Conservation (phyloP, 768 basidiomycete species). For the Phanerochaete carnosa region DNA sequence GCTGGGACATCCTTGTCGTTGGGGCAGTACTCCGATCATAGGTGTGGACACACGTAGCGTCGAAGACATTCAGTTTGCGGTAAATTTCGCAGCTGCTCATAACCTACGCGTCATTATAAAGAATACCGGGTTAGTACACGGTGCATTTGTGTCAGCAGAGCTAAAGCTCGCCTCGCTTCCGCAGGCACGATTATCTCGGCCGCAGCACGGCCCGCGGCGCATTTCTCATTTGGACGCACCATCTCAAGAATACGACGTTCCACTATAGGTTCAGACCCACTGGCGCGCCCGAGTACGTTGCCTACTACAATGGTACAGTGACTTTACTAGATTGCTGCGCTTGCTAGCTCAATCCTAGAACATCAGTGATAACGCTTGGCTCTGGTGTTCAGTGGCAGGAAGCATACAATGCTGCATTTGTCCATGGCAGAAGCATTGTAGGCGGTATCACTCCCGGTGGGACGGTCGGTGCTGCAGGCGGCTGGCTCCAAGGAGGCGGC, state of each 20-base stretch:
- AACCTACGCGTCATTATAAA: slow-evolving; percentile 36
- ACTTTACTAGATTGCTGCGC: neutral
- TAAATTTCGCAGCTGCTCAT: slow-evolving; percentile 34
- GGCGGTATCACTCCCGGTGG: slow-evolving; percentile 40
- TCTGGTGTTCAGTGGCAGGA: slow-evolving; percentile 47
- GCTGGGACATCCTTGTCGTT: slow-evolving; percentile 37
- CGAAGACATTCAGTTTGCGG: slow-evolving; percentile 36
- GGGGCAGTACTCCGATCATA: slow-evolving; percentile 40
- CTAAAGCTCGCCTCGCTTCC: neutral
- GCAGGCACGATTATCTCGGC: slow-evolving; percentile 37
- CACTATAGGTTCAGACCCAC: slow-evolving; percentile 28
- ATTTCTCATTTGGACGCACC: slow-evolving; percentile 40
- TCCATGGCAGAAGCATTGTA: slow-evolving; percentile 38
- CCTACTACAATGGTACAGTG: slow-evolving; percentile 21
- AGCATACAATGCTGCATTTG: slow-evolving; percentile 37
- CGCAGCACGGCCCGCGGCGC: slow-evolving; percentile 35
- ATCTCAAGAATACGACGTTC: slow-evolving; percentile 36
- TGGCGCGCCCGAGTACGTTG: slow-evolving; percentile 22
- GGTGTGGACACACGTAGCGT: slow-evolving; percentile 38
- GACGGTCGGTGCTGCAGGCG: slow-evolving; percentile 45
- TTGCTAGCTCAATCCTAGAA: neutral
- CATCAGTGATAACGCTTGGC: slow-evolving; percentile 27
- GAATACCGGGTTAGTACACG: slow-evolving; percentile 19
- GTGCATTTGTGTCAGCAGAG: neutral
- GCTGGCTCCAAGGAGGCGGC: slow-evolving; percentile 47